Evolutionary conservation across 2,329 filamentous ascomycete genomes (phyloP), one percentile per base, ranked within the genome.

Genomic region (Fusarium lateritium): DNA sequence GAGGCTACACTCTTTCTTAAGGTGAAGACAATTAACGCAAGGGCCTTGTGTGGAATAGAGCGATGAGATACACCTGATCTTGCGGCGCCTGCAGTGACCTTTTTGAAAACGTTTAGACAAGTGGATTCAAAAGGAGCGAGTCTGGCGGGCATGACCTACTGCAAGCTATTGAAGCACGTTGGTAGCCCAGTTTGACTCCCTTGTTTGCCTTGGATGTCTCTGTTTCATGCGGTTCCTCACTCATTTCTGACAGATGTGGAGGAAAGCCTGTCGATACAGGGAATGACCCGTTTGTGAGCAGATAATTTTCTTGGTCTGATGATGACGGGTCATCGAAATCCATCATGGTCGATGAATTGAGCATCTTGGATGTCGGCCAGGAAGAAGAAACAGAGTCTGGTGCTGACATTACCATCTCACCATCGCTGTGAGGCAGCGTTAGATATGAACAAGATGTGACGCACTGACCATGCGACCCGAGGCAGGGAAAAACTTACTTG

Each of bases 31-130:
- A 22, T 24, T 56, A 7, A 33, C 17, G 17, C 54, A 56, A 5
- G 46, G 54, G 10, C 17, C 54, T 33, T n/a, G 46, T 14, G 54
- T 6, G 19, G 34, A 36, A 28, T 36, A 33, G 13, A 46, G 3
- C 14, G 54, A 56, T 6, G 54, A 46, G 22, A 56, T 43, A 21
- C 54, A 56, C 11, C 54, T 34, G 19, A 53, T 56, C 6, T 56
- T 56, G 6, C 54, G 36, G 34, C 42, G 36, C 28, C 54, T 56
- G 21, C 54, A 56, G 2, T 56, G 46, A 28, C 26, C 26, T 28
- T n/a, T 53, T 46, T 42, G 10, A 6, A 2, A 34, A 3, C 11
- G 1, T 17, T 52, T 46, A 33, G 44, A 19, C 9, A 5, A 9
- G 14, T 46, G 10, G 13, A 19, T 14, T 11, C 10, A 5, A 7